Percentiles rank a stretch among this genome's conserved stretches.
These are phyloP conservation scores for Xylaria castorea DNA, from an alignment of 495 filamentous ascomycete genomes.

Conservation along the genomic window DNA sequence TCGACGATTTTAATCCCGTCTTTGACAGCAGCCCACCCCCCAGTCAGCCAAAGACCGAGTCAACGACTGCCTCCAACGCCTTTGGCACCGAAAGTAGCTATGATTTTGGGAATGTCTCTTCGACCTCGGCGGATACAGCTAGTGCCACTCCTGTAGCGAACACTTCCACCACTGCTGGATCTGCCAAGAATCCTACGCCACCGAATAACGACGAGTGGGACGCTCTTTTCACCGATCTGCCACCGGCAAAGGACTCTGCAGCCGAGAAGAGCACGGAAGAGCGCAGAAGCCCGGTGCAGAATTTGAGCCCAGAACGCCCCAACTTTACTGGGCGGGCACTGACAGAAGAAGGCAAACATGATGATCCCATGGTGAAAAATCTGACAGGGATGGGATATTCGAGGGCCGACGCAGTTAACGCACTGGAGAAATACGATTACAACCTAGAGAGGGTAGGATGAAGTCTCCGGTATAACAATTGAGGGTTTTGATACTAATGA, in stretches of 20 bases:
- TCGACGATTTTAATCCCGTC: constrained; percentile 71
- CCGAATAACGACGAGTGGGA: constrained; percentile 85
- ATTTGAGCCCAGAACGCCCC: constrained; percentile 43
- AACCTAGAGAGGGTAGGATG: constrained; percentile 87
- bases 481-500: constrained; percentile 38
- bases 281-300: constrained; percentile 41
- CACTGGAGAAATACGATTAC: constrained; percentile 93
- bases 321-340: constrained; percentile 67
- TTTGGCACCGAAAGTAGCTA: constrained; percentile 58
- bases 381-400: constrained; percentile 92
- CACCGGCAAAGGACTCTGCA: constrained; percentile 57
- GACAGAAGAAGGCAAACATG: constrained; percentile 76
- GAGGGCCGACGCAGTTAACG: constrained; percentile 75
- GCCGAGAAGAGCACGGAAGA: constrained; percentile 36
- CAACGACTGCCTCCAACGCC: constrained; percentile 42
- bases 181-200: constrained; percentile 40
- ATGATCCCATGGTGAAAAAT: constrained; percentile 90
- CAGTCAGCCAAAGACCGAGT: constrained; percentile 59
- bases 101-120: constrained; percentile 54
- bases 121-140: constrained; percentile 54
- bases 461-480: constrained; percentile 24
- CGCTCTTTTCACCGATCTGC: constrained; percentile 85
- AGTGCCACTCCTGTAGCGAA: constrained; percentile 59
- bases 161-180: constrained; percentile 42
- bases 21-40: constrained; percentile 66